Conservation (phyloP, 2,329 filamentous ascomycete genomes). For the Penicillium paneum region DNA sequence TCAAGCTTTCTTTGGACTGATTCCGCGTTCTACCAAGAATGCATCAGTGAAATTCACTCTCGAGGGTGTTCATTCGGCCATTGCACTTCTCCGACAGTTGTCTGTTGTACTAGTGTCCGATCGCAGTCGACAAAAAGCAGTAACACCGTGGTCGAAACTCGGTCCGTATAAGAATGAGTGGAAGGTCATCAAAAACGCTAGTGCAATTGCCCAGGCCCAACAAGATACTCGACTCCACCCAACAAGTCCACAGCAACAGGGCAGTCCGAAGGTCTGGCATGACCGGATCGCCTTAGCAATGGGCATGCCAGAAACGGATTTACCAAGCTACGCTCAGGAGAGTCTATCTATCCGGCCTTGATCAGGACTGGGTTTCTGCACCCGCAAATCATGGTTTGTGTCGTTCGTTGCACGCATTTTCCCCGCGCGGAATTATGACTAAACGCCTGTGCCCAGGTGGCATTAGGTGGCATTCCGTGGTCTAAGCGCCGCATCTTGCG, state of each 20-base stretch:
- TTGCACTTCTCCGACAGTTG: constrained; percentile 19
- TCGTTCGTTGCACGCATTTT: background rate
- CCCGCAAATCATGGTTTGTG: background rate
- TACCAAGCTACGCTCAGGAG: background rate
- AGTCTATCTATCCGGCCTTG: background rate
- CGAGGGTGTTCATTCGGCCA: constrained; percentile 12
- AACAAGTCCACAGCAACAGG: background rate
- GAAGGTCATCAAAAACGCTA: background rate
- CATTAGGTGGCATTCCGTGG: background rate
- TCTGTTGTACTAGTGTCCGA: constrained; percentile 13
- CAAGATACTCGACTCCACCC: background rate
- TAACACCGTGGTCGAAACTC: background rate
- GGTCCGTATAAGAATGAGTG: background rate
- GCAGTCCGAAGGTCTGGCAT: background rate
- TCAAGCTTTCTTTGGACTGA: background rate
- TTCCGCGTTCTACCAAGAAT: background rate
- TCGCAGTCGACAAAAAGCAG: background rate
- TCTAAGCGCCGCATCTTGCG: background rate
- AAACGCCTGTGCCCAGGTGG: background rate
- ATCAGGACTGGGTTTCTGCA: background rate
- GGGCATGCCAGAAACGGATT: background rate
- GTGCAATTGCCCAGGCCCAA: background rate
- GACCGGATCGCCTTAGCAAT: constrained; percentile 2
- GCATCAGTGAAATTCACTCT: constrained; percentile 4
- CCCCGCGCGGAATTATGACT: background rate